Conservation (phyloP, 129 eudicot species). For the Arctium minus region DNA sequence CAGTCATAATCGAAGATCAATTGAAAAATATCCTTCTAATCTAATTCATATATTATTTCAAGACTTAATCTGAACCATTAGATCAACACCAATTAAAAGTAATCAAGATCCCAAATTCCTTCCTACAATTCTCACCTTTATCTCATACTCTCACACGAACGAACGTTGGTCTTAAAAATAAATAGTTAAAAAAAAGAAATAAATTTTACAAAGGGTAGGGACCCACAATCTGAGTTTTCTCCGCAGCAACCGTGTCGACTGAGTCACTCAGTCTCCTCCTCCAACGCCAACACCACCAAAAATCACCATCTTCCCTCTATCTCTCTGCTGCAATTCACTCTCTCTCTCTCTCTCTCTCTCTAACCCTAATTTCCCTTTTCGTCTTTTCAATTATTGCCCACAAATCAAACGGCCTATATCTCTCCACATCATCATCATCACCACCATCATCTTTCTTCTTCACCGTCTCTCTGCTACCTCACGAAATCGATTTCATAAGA, state of each 20-base stretch:
- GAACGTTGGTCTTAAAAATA: too few species aligned
- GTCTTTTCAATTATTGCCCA: constrained; percentile 23
- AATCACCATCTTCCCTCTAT: constrained; percentile 37
- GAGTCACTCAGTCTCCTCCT: constrained; percentile 43
- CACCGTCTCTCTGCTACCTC: constrained; percentile 23
- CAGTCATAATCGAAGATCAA: too few species aligned
- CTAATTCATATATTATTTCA: too few species aligned
- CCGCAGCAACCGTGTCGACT: constrained; percentile 24
- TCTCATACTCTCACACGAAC: too few species aligned
- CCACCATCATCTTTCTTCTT: constrained; percentile 29
- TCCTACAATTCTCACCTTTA: too few species aligned
- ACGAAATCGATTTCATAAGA: constrained; percentile 11
- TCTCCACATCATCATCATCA: constrained; percentile 47
- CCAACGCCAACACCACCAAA: constrained; percentile 39
- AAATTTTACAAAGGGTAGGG: neutral
- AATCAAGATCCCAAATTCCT: too few species aligned
- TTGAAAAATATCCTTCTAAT: too few species aligned
- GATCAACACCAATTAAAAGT: too few species aligned
- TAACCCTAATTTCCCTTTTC: constrained; percentile 29
- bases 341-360: constrained; percentile 1
- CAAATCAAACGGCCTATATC: constrained; percentile 40
- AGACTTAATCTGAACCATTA: too few species aligned
- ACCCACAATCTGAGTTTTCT: constrained; percentile 6
- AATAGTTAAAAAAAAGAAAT: too few species aligned
- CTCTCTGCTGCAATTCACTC: constrained; percentile 25